Conservation (phyloP, 2,329 filamentous ascomycete species). For the Ophiostoma ulmi region DNA sequence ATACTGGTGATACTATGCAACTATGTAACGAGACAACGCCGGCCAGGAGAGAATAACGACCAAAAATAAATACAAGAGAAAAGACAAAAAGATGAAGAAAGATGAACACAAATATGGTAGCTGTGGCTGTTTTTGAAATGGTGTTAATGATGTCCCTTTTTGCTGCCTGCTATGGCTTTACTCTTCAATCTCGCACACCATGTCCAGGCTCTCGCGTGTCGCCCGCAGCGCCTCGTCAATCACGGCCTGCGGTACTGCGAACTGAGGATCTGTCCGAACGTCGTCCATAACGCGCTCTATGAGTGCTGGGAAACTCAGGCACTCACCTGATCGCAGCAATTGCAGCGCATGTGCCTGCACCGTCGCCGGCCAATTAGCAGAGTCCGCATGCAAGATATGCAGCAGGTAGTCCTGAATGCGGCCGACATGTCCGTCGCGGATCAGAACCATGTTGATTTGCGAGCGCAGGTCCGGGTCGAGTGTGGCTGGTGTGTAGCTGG, state of each 20-base stretch:
- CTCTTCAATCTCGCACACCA: conserved; percentile 30
- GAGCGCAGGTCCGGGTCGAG: conserved; percentile 58
- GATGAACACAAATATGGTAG: not conserved
- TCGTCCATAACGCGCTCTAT: conserved; percentile 58
- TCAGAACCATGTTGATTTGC: conserved; percentile 55
- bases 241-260: conserved; percentile 56
- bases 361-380: conserved; percentile 57
- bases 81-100: not conserved
- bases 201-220: conserved; percentile 54
- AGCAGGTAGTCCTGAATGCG: conserved; percentile 62
- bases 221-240: conserved; percentile 58
- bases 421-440: conserved; percentile 55
- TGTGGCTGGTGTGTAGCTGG: conserved; percentile 56
- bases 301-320: conserved; percentile 56
- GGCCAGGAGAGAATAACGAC: not conserved
- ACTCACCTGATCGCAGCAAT: conserved; percentile 56
- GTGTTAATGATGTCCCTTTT: not conserved
- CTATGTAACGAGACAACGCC: conserved; percentile 10
- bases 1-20: conserved; percentile 14
- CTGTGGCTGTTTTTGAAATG: not conserved
- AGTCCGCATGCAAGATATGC: conserved; percentile 55
- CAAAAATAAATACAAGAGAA: conserved; percentile 7
- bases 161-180: conserved; percentile 15
- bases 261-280: conserved; percentile 49
- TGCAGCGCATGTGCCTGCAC: conserved; percentile 56